These are phyloP conservation scores for Calonectria pteridis DNA, from an alignment of 2,329 filamentous ascomycete species.

Conservation along the genomic window DNA sequence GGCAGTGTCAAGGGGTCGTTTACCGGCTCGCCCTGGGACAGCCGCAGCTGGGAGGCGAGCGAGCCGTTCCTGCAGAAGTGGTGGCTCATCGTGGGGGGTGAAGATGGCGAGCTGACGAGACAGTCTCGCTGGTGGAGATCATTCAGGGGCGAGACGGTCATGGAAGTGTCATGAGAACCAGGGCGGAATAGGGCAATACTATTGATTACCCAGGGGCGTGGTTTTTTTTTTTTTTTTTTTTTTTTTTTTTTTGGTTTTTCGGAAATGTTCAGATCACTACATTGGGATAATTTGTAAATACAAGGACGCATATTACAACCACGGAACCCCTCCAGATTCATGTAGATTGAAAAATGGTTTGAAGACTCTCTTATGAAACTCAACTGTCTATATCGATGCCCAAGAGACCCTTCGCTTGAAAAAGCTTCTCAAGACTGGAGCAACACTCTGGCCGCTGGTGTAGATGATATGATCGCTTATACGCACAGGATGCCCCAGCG, in stretches of 20 bases:
- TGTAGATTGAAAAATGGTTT: conserved; percentile 9
- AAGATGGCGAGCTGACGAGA: conserved; percentile 45
- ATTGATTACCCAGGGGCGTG: not conserved
- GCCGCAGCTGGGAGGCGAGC: conserved; percentile 46
- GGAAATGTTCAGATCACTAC: not conserved
- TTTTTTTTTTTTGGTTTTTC: too few species aligned
- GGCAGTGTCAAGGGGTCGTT: conserved; percentile 40
- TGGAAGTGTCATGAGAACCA: conserved; percentile 27
- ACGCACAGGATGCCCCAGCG: conserved; percentile 23
- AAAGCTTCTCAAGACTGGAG: conserved; percentile 12
- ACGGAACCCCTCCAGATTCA: not conserved
- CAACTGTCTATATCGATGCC: conserved; percentile 35
- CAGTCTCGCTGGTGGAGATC: conserved; percentile 46
- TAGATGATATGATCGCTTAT: conserved; percentile 22
- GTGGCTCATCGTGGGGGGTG: conserved; percentile 44
- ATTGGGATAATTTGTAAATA: not conserved
- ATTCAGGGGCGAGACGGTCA: conserved; percentile 43
- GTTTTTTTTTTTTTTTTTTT: too few species aligned
- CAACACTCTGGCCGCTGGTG: conserved; percentile 20
- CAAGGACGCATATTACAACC: not conserved
- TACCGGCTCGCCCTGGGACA: conserved; percentile 46
- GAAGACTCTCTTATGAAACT: conserved; percentile 26
- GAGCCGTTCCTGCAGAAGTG: conserved; percentile 46
- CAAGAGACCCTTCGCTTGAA: conserved; percentile 15
- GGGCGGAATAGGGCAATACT: not conserved